Conservation (phyloP, 1,284 basidiomycete genomes). For the Malassezia sp. region DNA sequence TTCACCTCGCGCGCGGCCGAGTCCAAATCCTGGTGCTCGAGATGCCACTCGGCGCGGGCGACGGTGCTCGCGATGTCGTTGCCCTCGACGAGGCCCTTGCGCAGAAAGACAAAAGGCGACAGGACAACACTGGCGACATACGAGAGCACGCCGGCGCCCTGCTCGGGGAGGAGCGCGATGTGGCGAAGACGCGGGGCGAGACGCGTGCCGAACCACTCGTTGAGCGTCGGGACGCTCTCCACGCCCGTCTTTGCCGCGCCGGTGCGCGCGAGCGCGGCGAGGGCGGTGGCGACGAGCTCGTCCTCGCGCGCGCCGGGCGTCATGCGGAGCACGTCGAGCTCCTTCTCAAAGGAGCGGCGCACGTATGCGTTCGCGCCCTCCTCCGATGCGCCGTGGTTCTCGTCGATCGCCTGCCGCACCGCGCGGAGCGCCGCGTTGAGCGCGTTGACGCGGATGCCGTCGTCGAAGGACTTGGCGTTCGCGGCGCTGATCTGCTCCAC, state of each 20-base stretch:
- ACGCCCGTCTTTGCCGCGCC: conserved; percentile 69
- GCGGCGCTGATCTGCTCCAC: conserved; percentile 81
- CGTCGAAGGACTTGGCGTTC: conserved; percentile 76
- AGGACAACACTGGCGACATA: conserved; percentile 71
- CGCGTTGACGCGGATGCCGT: conserved; percentile 73
- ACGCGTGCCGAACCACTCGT: conserved; percentile 74
- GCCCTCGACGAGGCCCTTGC: conserved; percentile 59
- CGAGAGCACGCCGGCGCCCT: conserved; percentile 65
- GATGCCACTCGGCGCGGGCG: conserved; percentile 74
- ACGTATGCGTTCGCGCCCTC: conserved; percentile 48
- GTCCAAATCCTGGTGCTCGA: conserved; percentile 87
- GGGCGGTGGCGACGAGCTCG: conserved; percentile 45
- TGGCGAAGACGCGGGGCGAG: conserved; percentile 74
- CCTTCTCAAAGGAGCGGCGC: conserved; percentile 72
- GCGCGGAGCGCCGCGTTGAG: conserved; percentile 50
- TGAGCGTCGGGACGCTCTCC: conserved; percentile 75
- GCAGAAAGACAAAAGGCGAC: conserved; percentile 67
- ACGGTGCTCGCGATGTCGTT: conserved; percentile 75
- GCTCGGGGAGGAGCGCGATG: conserved; percentile 79
- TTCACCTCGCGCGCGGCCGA: conserved; percentile 83
- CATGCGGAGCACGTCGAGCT: conserved; percentile 65
- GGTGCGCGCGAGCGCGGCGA: conserved; percentile 52
- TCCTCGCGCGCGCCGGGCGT: conserved; percentile 55
- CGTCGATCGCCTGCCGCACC: conserved; percentile 49
- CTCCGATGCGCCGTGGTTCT: conserved; percentile 50